phyloP scores from a whole-genome alignment of 192 early-diverging fungal species.

The Dissophora globulifera region DNA sequence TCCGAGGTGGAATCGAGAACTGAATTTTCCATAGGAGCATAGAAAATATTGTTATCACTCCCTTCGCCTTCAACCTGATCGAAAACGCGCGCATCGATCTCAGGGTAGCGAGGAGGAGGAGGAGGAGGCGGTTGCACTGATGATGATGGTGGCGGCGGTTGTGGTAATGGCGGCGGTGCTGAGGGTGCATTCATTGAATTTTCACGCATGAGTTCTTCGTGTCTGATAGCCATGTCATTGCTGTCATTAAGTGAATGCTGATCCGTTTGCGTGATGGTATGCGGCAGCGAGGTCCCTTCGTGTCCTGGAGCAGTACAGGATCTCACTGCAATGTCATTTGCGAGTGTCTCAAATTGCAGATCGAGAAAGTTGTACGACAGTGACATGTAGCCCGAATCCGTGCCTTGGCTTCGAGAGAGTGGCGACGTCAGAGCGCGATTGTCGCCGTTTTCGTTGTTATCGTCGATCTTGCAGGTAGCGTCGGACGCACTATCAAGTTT shows the following conservation, averaged over 20 bases:
- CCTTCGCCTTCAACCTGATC: conserved; percentile 47
- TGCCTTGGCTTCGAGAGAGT: conserved; percentile 8
- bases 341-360: neutral
- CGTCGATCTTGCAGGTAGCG: too few species aligned
- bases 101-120: conserved; percentile 46
- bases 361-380: conserved; percentile 1
- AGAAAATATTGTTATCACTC: conserved; percentile 52
- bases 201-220: too few species aligned
- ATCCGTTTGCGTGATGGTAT: too few species aligned
- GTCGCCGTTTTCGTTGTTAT: too few species aligned
- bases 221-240: too few species aligned
- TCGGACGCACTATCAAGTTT: too few species aligned
- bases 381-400: conserved; percentile 29
- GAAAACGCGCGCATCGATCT: conserved; percentile 56
- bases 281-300: too few species aligned
- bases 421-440: conserved; percentile 10
- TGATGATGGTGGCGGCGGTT: neutral
- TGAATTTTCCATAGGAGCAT: conserved; percentile 21
- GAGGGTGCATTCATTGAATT: neutral
- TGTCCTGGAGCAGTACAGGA: too few species aligned
- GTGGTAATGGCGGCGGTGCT: neutral
- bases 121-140: neutral
- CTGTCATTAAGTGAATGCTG: too few species aligned
- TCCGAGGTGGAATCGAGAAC: neutral
- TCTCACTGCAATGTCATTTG: too few species aligned